Conservation (phyloP, 805 yeast species). For the Zygosaccharomyces bailii region DNA sequence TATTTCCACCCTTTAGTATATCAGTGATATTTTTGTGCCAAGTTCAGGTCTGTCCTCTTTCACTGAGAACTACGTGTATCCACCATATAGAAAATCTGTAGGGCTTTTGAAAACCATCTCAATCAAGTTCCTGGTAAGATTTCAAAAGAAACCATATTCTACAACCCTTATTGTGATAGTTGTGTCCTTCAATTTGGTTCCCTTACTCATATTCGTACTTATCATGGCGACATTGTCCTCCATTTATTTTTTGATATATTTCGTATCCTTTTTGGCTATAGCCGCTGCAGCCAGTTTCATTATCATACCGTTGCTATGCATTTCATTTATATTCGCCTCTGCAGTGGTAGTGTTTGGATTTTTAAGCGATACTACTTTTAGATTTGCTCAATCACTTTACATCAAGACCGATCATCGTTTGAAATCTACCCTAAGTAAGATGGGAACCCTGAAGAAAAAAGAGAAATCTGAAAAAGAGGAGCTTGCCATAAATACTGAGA, state of each 20-base stretch:
- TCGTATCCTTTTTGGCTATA: slow-evolving; percentile 23
- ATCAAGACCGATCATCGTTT: slow-evolving; percentile 20
- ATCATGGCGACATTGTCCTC: slow-evolving; percentile 26
- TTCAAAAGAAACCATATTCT: slow-evolving; percentile 22
- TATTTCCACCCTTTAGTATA: neutral
- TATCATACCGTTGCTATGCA: slow-evolving; percentile 28
- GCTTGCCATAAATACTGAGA: no score
- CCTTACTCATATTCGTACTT: slow-evolving; percentile 13
- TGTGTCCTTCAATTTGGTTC: slow-evolving; percentile 6
- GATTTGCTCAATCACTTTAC: slow-evolving; percentile 26
- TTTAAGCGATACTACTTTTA: slow-evolving; percentile 29
- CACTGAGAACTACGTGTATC: slow-evolving; percentile 3
- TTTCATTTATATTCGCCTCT: slow-evolving; percentile 31
- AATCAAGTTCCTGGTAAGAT: slow-evolving; percentile 12
- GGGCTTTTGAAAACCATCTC: slow-evolving; percentile 6
- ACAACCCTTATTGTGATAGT: slow-evolving; percentile 18
- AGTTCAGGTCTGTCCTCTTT: slow-evolving; percentile 5
- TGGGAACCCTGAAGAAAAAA: slow-evolving; percentile 15
- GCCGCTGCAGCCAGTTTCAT: slow-evolving; percentile 25
- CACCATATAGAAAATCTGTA: slow-evolving; percentile 6
- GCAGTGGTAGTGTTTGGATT: slow-evolving; percentile 31
- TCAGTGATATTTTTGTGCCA: slow-evolving; percentile 2
- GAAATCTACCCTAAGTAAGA: slow-evolving; percentile 18
- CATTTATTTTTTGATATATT: slow-evolving; percentile 23
- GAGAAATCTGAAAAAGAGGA: slow-evolving; percentile 1